Evolutionary conservation across 2,329 filamentous ascomycete species (phyloP), one percentile per base, ranked within the genome.

Genomic region (Triangularia setosa): DNA sequence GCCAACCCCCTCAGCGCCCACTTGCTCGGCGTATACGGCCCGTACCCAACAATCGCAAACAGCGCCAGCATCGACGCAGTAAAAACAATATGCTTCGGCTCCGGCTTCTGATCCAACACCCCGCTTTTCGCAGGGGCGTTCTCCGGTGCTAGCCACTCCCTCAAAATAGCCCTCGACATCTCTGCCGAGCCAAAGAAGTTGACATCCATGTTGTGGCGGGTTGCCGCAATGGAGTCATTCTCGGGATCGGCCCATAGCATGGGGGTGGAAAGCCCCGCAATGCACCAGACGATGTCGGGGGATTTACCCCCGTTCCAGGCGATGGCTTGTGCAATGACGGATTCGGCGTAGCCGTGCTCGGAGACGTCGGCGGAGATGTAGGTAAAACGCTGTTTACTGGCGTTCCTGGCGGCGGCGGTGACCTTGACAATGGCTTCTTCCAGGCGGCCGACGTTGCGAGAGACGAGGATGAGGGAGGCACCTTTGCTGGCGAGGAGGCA

Each of bases 161-260:
- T 84, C 66, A 97, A 79, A 18, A 90, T 87, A 21, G 91, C 88
- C 74, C 96, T 92, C 40, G 92, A 90, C 78, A 96, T 91, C 75
- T 96, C 95, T 48, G 90, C 89, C 28, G 88, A 87, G 58, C 92
- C 91, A 84, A 89, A 97, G 80, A 92, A 98, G 78, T 97, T 94
- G 70, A 94, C 85, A 73, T 97, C 92, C 92, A 97, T 97, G 75
- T 96, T 92, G 68, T 83, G 80, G 52, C 89, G 85, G 69, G 93
- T 80, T 11, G 84, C 84, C 7, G 87, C 79, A 60, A 91, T 80
- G 8, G 90, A 83, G 44, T 87, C 87, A 66, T 96, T 90, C 24
- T 97, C 91, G 11, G 21, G 23, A 11, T 24, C 21, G 69, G 91
- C 76, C 79, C 94, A 96, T 66, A 96, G 88, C 35, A 86, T 83